Percentiles rank a stretch among this genome's conserved stretches.
These are phyloP conservation scores for Firmiana major DNA, from an alignment of 345 rosid species.

Conservation along the genomic window DNA sequence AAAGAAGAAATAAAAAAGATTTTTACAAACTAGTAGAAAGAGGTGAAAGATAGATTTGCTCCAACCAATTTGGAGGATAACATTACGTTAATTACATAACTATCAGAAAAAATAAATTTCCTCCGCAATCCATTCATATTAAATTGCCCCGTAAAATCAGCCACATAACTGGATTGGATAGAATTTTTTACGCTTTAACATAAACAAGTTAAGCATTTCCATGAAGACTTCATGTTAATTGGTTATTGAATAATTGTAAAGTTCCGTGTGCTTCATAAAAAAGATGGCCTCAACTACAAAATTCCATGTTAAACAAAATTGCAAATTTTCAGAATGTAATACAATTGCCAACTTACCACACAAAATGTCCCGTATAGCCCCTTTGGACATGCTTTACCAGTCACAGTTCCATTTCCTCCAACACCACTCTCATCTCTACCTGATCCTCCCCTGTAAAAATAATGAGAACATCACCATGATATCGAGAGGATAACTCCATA, in stretches of 20 bases:
- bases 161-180: background rate
- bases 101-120: background rate
- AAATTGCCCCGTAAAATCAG: background rate
- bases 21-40: background rate
- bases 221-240: background rate
- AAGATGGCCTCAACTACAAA: background rate
- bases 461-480: slow-evolving; percentile 4
- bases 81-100: background rate
- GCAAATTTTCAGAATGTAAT: background rate
- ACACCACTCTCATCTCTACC: slow-evolving; percentile 46
- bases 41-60: background rate
- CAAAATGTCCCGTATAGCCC: slow-evolving; percentile 94
- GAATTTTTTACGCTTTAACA: background rate
- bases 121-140: background rate
- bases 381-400: slow-evolving; percentile 92
- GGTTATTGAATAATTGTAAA: background rate
- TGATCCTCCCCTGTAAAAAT: slow-evolving; percentile 62
- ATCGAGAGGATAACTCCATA: slow-evolving; percentile 2
- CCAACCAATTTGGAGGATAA: background rate
- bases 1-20: background rate
- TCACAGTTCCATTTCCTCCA: slow-evolving; percentile 84
- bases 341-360: slow-evolving; percentile 38
- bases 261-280: background rate
- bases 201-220: background rate
- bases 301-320: background rate